Evolutionary conservation across 768 basidiomycete species (phyloP), one percentile per base, ranked within the genome.

Genomic region (Trametes maxima): DNA sequence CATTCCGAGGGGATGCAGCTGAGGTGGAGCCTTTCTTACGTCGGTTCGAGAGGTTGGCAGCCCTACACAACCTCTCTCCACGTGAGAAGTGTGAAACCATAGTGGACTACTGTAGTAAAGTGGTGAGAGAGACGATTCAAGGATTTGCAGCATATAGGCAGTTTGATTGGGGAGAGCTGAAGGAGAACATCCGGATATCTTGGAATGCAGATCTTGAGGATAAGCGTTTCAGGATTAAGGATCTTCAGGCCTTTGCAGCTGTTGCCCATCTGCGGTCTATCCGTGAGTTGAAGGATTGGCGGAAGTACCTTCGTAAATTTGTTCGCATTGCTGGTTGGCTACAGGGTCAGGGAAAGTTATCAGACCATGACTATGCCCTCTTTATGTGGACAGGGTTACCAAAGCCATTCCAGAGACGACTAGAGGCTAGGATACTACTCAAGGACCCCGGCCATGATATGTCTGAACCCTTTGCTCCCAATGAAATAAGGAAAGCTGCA

Each of bases 1-100:
- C 48, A 7, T 68, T 70, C 49, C 58, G 55, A 44, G 69, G 69
- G 1, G 59, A 65, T 12, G 53, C 64, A 51, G 43, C 66, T 1
- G 65, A 67, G n/a, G 61, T 69, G 1, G 42, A 61, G 1, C 45
- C 17, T 3, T 69, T 69, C 59, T 28, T 69, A 17, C 35, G 54
- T 2, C 57, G 59, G 54, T 66, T 61, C 49, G 65, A 66, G 24
- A 42, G 43, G n/a, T 56, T 68, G 1, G 49, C 64, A 7, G 19
- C 36, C 2, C 51, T 62, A 22, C 52, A 58, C 36, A 36, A 52
- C 17, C 45, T 69, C 12, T 50, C 46, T 1, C 47, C 59, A 21
- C 28, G 56, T 2, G 47, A 60, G 40, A 58, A 50, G 42, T 39
- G 49, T n/a, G 55, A 51, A n/a, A n/a, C n/a, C n/a, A n/a, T n/a